Percentiles rank a stretch among this genome's conserved stretches.
These are phyloP conservation scores for Russula dissimulans DNA, from an alignment of 768 basidiomycete species.

Conservation along the genomic window DNA sequence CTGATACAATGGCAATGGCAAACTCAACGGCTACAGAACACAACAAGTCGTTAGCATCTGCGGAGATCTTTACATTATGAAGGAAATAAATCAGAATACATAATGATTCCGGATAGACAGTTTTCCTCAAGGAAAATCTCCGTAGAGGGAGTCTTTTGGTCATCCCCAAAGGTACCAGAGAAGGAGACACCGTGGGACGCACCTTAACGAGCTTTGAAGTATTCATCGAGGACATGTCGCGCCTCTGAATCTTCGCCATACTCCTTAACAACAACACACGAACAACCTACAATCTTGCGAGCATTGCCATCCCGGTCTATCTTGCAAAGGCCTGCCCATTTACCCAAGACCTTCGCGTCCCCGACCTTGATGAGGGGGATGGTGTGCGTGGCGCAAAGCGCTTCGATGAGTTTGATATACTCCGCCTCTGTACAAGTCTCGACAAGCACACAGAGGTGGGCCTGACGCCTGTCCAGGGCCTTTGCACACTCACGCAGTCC, in stretches of 20 bases:
- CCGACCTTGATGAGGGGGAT: conserved; percentile 99
- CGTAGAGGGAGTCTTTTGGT: conserved; percentile 90
- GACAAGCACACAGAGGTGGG: conserved; percentile 96
- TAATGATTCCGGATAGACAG: conserved; percentile 87
- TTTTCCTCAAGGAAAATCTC: conserved; percentile 66
- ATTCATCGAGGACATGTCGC: conserved; percentile 85
- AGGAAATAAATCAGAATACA: conserved; percentile 50
- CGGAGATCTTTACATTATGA: background rate
- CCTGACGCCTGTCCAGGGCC: conserved; percentile 97
- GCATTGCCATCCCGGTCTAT: conserved; percentile 99
- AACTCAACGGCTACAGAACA: background rate
- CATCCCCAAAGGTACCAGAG: conserved; percentile 41
- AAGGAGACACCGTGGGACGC: conserved; percentile 22
- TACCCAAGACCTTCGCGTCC: conserved; percentile 95
- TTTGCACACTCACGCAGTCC: conserved; percentile 97
- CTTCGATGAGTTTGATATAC: conserved; percentile 99
- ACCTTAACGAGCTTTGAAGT: conserved; percentile 89
- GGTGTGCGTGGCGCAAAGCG: conserved; percentile 98
- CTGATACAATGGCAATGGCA: conserved; percentile 9
- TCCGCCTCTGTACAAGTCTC: conserved; percentile 99
- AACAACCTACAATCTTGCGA: conserved; percentile 89
- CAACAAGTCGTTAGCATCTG: background rate
- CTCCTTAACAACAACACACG: conserved; percentile 95
- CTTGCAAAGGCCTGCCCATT: conserved; percentile 99
- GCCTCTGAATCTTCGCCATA: conserved; percentile 95